Evolutionary conservation across 2,329 filamentous ascomycete species (phyloP), one percentile per base, ranked within the genome.

Genomic region (Falciphora oryzae): DNA sequence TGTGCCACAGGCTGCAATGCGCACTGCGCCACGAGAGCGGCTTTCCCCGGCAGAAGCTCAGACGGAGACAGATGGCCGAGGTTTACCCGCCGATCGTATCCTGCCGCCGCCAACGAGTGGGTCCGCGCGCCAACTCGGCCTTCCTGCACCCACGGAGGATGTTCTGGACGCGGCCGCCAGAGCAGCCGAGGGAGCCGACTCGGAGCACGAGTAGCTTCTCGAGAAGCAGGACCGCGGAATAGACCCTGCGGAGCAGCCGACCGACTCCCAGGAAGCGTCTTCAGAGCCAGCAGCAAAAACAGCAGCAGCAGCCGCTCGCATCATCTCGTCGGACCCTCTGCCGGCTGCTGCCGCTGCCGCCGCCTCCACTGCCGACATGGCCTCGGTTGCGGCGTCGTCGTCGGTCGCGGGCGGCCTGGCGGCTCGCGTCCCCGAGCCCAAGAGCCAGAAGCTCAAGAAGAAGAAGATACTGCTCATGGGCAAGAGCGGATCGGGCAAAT

Each of bases 401-500:
- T 31, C 27, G 22, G 61, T 27, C 27, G 44, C 44, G 6, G 61
- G 61, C 53, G 61, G 61, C 50, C 61, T 63, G 22, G 61, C 29
- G 35, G 38, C 57, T 29, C 31, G 63, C 22, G 57, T 57, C 64
- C 50, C 64, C 16, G 64, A 65, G 29, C 11, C 57, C 16, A 65
- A 66, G 59, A 62, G 65, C 69, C 83, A 85, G 77, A 89, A 89
- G 70, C 85, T 85, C 71, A 91, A 92, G 82, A 93, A 93, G 83
- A 92, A 91, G 80, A 93, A 93, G 83, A 90, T 93, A 63, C 81
- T 93, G 62, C 81, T 93, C 67, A 93, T 93, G 95, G 95, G 95
- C 71, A 97, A 97, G 81, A 96, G 92, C 68, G 95, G 95, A 64
- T 97, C 94, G 0, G 95, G 95, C 64, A 99, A 99, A 79, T 97